Conservation (phyloP, 257 asterid genomes). For the Prunella vulgaris region DNA sequence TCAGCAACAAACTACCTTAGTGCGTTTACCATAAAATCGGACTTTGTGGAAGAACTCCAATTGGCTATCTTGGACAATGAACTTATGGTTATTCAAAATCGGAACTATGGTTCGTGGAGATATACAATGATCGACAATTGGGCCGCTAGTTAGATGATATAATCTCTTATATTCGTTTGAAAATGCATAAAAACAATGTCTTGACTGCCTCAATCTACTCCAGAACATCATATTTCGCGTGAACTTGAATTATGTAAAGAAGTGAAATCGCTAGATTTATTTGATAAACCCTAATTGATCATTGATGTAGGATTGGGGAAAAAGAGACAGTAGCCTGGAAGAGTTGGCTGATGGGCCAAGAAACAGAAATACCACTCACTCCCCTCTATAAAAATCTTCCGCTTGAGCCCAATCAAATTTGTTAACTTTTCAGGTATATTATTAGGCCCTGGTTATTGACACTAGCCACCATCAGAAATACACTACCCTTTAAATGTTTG, state of each 20-base stretch:
- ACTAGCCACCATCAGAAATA: no score
- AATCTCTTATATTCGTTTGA: constrained; percentile 33
- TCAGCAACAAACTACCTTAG: constrained; percentile 40
- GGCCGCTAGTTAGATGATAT: constrained; percentile 25
- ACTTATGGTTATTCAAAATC: constrained; percentile 18
- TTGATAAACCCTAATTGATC: constrained; percentile 24
- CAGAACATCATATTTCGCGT: constrained; percentile 49
- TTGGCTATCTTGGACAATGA: constrained; percentile 17
- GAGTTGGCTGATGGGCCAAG: constrained; percentile 1
- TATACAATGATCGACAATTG: constrained; percentile 17
- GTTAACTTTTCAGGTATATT: background rate
- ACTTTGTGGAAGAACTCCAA: constrained; percentile 29
- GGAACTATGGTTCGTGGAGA: constrained; percentile 25
- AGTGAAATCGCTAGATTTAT: background rate
- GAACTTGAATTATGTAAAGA: background rate
- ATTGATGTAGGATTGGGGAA: constrained; percentile 20
- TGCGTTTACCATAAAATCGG: constrained; percentile 64
- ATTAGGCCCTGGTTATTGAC: no score
- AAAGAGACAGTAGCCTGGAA: no score
- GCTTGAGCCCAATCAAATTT: background rate
- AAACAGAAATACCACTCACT: background rate
- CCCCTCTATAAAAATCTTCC: background rate
- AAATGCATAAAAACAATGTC: constrained; percentile 20
- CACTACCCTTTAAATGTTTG: no score
- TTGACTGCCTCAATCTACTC: constrained; percentile 55